A percentile compares a stretch with the other conserved stretches of the same genome.
These are phyloP conservation scores for Penstemon barbatus DNA, from an alignment of 257 asterid genomes.

Conservation along the genomic window DNA sequence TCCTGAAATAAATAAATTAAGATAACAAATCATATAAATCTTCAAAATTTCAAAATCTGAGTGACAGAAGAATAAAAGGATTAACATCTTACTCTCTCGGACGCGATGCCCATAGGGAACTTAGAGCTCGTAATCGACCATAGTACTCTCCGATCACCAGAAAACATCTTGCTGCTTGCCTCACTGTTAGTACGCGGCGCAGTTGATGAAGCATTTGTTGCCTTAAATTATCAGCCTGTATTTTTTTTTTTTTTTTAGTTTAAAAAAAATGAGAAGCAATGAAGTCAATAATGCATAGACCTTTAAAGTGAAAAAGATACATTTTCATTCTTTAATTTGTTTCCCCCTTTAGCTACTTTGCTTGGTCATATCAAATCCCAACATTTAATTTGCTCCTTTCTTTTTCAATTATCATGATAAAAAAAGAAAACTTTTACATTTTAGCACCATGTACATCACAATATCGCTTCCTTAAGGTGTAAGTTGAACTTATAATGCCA, in stretches of 20 bases:
- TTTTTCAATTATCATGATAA: conserved; percentile 32
- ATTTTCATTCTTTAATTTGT: neutral
- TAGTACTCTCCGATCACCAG: conserved; percentile 85
- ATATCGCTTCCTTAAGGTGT: too few relatives aligned
- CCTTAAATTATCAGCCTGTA: conserved; percentile 88
- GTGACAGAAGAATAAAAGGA: too few relatives aligned
- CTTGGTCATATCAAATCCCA: conserved; percentile 23
- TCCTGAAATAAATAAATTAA: conserved; percentile 36
- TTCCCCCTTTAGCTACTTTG: conserved; percentile 30
- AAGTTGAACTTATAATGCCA: neutral
- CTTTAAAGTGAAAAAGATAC: conserved; percentile 6
- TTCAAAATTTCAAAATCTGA: too few relatives aligned
- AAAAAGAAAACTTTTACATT: conserved; percentile 26
- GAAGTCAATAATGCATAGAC: too few relatives aligned
- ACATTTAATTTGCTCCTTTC: conserved; percentile 29
- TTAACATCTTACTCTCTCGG: conserved; percentile 73
- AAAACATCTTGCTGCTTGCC: conserved; percentile 87
- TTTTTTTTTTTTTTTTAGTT: conserved; percentile 13
- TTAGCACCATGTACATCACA: neutral
- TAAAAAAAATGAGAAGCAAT: neutral
- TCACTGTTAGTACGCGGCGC: conserved; percentile 62
- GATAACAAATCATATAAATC: neutral
- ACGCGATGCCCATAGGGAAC: conserved; percentile 92
- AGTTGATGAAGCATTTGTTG: conserved; percentile 89
- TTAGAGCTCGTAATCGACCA: conserved; percentile 80